A percentile compares a stretch with the other conserved stretches of the same genome.
These are phyloP conservation scores for Lasiosphaeria miniovina DNA, from an alignment of 495 filamentous ascomycete species.

Conservation along the genomic window DNA sequence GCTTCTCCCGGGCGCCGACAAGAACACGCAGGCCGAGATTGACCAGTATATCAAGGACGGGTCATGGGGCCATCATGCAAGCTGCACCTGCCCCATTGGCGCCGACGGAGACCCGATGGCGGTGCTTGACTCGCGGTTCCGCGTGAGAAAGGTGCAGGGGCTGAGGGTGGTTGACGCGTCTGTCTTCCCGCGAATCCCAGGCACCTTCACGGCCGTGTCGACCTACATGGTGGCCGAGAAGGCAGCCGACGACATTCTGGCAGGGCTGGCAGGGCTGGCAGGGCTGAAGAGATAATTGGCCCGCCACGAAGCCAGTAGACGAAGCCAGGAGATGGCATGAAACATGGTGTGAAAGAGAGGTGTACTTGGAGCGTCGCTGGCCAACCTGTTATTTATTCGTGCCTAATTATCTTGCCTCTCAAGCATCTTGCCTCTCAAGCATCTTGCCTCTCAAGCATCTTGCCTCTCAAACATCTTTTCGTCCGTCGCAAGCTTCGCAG, in stretches of 20 bases:
- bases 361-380: too few species aligned
- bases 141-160: slow-evolving; percentile 54
- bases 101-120: slow-evolving; percentile 52
- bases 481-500: too few species aligned
- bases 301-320: too few species aligned
- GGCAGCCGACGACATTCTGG: slow-evolving; percentile 40
- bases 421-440: too few species aligned
- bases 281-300: too few species aligned
- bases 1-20: slow-evolving; percentile 47
- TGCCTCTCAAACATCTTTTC: too few species aligned
- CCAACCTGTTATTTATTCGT: too few species aligned
- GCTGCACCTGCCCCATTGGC: slow-evolving; percentile 57
- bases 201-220: slow-evolving; percentile 50
- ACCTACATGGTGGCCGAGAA: slow-evolving; percentile 63
- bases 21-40: slow-evolving; percentile 38
- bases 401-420: too few species aligned
- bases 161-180: slow-evolving; percentile 61
- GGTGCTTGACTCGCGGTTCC: slow-evolving; percentile 56
- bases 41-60: slow-evolving; percentile 49
- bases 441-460: too few species aligned
- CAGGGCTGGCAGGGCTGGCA: neutral
- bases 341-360: too few species aligned
- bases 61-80: slow-evolving; percentile 61
- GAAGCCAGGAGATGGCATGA: too few species aligned
- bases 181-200: slow-evolving; percentile 56